Conservation (phyloP, 192 early-diverging fungal species). For the Backusella luteola region DNA sequence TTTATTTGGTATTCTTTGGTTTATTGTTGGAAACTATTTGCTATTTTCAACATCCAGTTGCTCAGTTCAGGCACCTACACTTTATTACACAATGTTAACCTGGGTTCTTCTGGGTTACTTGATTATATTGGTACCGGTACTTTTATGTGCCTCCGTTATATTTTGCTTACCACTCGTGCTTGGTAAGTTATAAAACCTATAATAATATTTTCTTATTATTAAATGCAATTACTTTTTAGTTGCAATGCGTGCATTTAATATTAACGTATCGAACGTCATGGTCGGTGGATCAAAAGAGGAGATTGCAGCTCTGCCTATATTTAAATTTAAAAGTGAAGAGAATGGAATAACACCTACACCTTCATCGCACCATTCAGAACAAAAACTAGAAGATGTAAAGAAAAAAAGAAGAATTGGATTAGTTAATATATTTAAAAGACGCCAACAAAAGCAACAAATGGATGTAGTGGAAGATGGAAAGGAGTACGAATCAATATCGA, state of each 20-base stretch:
- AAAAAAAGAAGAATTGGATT: not conserved
- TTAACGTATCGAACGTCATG: conserved; percentile 49
- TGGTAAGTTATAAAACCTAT: conserved; percentile 14
- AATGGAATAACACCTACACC: not conserved
- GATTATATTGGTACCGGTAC: conserved; percentile 58
- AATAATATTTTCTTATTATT: not conserved
- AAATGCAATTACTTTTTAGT: conserved; percentile 25
- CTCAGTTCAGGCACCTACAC: conserved; percentile 44
- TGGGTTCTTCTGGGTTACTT: conserved; percentile 71
- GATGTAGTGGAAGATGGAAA: not conserved
- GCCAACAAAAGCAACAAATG: not conserved
- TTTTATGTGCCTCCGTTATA: conserved; percentile 59
- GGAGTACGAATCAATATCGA: not conserved
- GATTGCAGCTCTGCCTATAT: conserved; percentile 64
- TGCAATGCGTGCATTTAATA: conserved; percentile 51
- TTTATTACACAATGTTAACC: conserved; percentile 61
- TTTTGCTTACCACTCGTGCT: conserved; percentile 64
- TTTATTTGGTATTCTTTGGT: conserved; percentile 61
- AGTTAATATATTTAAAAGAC: not conserved
- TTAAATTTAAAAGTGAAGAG: conserved; percentile 44
- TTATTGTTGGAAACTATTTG: conserved; percentile 70
- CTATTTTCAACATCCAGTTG: conserved; percentile 54
- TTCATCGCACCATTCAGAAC: not conserved
- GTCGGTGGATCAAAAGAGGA: conserved; percentile 67
- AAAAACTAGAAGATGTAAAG: not conserved